Conservation (phyloP, 768 basidiomycete species). For the Tremella mesenterica region DNA sequence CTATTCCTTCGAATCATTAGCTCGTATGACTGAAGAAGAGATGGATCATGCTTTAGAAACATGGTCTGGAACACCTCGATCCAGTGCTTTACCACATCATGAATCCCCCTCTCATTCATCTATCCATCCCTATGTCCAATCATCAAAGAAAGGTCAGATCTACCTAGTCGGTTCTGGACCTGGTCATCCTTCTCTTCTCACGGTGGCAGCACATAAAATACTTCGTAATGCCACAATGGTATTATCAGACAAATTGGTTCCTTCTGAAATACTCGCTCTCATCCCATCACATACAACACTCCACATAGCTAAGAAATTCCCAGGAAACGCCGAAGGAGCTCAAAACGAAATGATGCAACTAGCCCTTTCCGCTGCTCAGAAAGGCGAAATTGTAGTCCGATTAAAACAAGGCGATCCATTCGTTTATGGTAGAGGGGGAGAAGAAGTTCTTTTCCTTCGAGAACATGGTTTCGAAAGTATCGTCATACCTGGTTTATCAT, state of each 20-base stretch:
- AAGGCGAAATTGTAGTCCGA: constrained; percentile 76
- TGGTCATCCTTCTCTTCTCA: constrained; percentile 86
- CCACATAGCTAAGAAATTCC: constrained; percentile 91
- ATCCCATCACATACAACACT: constrained; percentile 63
- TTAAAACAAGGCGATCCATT: constrained; percentile 97
- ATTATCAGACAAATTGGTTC: constrained; percentile 93
- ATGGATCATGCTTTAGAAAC: constrained; percentile 56
- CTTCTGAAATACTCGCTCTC: constrained; percentile 70
- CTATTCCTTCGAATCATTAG: constrained; percentile 74
- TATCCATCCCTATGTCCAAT: constrained; percentile 22
- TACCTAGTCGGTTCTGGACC: constrained; percentile 89
- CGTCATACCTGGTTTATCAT: constrained; percentile 81
- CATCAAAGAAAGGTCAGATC: constrained; percentile 56
- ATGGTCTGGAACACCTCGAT: constrained; percentile 16
- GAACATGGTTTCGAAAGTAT: constrained; percentile 70
- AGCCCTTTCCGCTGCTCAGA: constrained; percentile 69
- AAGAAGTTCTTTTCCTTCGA: constrained; percentile 89
- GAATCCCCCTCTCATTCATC: too few species aligned
- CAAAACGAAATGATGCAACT: constrained; percentile 91
- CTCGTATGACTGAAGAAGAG: constrained; percentile 58
- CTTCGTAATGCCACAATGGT: constrained; percentile 78
- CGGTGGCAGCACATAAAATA: constrained; percentile 70
- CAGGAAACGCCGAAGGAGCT: constrained; percentile 90
- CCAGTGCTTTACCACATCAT: constrained; percentile 23
- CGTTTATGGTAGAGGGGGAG: constrained; percentile 86